Evolutionary conservation across 805 yeast genomes (phyloP).

Genomic region (Priceomyces carsonii): DNA sequence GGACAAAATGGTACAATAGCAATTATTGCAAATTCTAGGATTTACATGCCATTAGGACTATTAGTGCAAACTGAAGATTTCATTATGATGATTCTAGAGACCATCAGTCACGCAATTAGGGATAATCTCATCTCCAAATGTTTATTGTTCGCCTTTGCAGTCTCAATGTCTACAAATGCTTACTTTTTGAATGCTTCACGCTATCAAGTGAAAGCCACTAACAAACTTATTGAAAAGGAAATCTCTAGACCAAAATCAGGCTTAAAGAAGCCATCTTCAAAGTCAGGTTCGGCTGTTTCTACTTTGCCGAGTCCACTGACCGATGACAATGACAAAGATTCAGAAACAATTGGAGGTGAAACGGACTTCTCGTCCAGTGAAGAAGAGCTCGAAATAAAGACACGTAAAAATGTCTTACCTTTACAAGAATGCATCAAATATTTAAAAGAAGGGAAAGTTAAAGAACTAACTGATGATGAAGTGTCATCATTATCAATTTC

Average conservation of each 20-base stretch:
- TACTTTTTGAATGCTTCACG: conserved; percentile 87
- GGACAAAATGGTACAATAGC: conserved; percentile 54
- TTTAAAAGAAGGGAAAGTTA: conserved; percentile 71
- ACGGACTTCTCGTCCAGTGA: conserved; percentile 27
- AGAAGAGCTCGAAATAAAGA: conserved; percentile 26
- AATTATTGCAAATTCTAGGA: conserved; percentile 56
- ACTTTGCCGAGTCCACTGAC: conserved; percentile 2
- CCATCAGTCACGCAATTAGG: conserved; percentile 66
- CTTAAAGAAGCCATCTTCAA: conserved; percentile 1
- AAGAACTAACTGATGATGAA: conserved; percentile 69
- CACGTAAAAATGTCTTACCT: conserved; percentile 37
- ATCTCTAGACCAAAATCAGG: conserved; percentile 29
- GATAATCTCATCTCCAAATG: conserved; percentile 81
- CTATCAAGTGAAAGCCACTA: conserved; percentile 51
- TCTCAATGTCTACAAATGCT: conserved; percentile 78
- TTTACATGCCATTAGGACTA: conserved; percentile 57
- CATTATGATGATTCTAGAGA: conserved; percentile 50
- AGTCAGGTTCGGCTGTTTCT: conserved; percentile 8
- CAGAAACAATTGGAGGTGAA: conserved; percentile 9
- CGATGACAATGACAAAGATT: conserved; percentile 1
- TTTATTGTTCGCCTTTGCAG: conserved; percentile 66
- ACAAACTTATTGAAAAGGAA: conserved; percentile 41
- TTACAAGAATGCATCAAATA: conserved; percentile 63
- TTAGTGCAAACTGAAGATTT: conserved; percentile 64
- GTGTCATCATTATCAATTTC: conserved; percentile 65